Evolutionary conservation across 1,284 basidiomycete species (phyloP), one percentile per base, ranked within the genome.

Genomic region (Austroboletus niveus): DNA sequence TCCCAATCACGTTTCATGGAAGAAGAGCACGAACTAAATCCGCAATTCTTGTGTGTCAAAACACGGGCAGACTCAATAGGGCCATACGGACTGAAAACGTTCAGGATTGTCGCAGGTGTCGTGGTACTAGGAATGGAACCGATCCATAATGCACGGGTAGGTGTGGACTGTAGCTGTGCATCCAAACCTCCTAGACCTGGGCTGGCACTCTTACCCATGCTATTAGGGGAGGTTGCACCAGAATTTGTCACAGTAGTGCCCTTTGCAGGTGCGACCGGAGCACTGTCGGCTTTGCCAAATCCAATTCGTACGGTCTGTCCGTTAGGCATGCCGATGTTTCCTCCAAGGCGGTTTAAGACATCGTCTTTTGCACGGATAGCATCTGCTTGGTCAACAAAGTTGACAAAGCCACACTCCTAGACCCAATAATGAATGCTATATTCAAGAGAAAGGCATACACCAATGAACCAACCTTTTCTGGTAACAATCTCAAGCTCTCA

Each of bases 321-420:
- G 60, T 93, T 94, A 11, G 90, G 89, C 81, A 94, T 90, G 49
- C 92, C 89, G 58, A 98, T 93, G 58, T 94, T 92, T 5, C 95
- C 95, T 36, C 92, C 92, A 36, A 98, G 82, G 31, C 95, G 87
- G 65, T 95, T 97, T 47, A 97, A 78, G 17, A 98, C 92, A 68
- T 99, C 97, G 39, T 99, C 96, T 64, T 96, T 94, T 7, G 96
- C 96, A 51, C 91, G 87, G 54, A 98, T 87, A 17, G 96, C 97
- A 70, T 98, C 96, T 1, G 84, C 81, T 65, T 93, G 87, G 60
- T 97, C 95, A 50, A 97, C 91, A 67, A 96, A 99, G 71, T 99
- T 99, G 70, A 99, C 94, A 69, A 99, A 99, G 9, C 95, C 96
- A 68, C 97, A 99, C 68, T 96, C 94, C 93, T 96, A 48, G 36